Evolutionary conservation across 208 protist species (phyloP), one percentile per base, ranked within the genome.

Genomic region (Wallacemonas sp.): DNA sequence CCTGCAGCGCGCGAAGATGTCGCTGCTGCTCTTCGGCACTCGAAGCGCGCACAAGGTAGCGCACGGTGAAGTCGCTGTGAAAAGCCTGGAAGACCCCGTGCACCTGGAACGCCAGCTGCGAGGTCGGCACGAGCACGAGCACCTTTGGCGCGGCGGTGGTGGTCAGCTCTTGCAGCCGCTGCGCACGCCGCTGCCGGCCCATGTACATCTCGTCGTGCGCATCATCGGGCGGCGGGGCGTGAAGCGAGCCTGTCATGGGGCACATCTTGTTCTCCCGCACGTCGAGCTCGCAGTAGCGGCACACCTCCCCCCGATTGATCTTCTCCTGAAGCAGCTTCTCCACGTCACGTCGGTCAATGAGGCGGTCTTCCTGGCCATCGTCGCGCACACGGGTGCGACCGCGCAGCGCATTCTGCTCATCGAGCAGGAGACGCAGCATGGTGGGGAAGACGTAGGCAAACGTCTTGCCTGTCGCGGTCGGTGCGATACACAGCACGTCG

Each of bases 391-490:
- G 52, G 9, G 52, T 54, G n/a, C 52, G 47, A 65, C 17, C 12
- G 17, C 27, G 32, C 2, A 27, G 32, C 24, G 36, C 61, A 23
- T 57, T n/a, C 30, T n/a, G 21, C 34, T 75, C 74, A 56, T 76
- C 66, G 39, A 87, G 38, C 36, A 83, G 46, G 16, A 97, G 60
- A 43, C 84, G 76, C 64, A 96, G 60, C 39, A 97, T 67, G 14
- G 78, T 71, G 9, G 93, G 86, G 65, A 97, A 83, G n/a, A 81
- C 80, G 74, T 96, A 97, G 36, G 82, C 80, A 30, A 97, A 77
- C 9, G 93, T 97, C 68, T 97, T 98, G n/a, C 95, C 95, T 16
- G 90, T 94, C 9, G 90, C 88, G 2, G 95, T 96, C 0, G 90
- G 85, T 17, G 95, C 79, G 39, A 96, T 80, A 61, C 80, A 92